These are phyloP conservation scores for Camellia granthamiana DNA, from an alignment of 148 eudicot species.

Conservation along the genomic window DNA sequence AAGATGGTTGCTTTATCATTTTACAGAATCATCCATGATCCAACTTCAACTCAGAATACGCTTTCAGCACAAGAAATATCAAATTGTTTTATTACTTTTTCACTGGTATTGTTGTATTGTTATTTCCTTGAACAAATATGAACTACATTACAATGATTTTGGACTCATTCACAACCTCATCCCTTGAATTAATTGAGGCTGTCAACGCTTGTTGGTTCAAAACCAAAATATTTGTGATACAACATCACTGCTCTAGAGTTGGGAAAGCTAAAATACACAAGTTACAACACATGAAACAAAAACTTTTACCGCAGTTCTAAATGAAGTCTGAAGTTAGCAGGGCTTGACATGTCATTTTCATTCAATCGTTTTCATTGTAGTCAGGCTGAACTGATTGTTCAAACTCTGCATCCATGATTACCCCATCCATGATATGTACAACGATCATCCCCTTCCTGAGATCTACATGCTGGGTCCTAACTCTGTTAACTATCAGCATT, in stretches of 20 bases:
- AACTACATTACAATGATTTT: neutral
- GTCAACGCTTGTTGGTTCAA: neutral
- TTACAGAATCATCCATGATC: too few relatives aligned
- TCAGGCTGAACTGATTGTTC: conserved; percentile 49
- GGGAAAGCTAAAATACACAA: neutral
- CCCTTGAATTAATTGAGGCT: neutral
- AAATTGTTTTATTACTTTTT: neutral
- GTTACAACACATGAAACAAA: conserved; percentile 6
- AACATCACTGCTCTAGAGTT: neutral
- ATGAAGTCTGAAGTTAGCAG: neutral
- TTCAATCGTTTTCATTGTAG: conserved; percentile 32
- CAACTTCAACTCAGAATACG: too few relatives aligned
- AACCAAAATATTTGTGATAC: neutral
- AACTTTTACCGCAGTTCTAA: neutral
- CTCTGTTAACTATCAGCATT: conserved; percentile 56
- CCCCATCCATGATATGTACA: conserved; percentile 83
- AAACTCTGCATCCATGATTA: conserved; percentile 81
- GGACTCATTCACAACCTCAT: neutral
- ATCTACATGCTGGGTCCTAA: conserved; percentile 45
- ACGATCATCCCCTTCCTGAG: conserved; percentile 47
- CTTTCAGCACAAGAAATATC: neutral
- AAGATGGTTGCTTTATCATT: too few relatives aligned
- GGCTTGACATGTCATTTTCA: neutral
- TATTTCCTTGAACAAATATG: neutral
- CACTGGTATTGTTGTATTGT: neutral